Percentiles rank a stretch among this genome's conserved stretches.
phyloP scores from a whole-genome alignment of 768 basidiomycete species.

The Russula lepida region DNA sequence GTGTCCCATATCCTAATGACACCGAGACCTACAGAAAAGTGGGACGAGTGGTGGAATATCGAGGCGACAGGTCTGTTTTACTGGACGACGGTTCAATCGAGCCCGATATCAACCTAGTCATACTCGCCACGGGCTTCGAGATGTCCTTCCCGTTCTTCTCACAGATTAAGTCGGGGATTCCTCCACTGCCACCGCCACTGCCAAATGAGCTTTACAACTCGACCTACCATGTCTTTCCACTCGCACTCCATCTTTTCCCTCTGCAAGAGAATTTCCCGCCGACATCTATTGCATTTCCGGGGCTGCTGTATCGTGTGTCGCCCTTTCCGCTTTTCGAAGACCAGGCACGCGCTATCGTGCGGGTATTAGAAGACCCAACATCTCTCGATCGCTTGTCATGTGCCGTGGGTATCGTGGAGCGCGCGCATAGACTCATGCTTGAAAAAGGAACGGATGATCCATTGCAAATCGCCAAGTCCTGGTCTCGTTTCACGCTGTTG shows the following conservation, averaged over 20 bases:
- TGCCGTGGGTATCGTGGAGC: slow-evolving; percentile 39
- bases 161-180: slow-evolving; percentile 30
- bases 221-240: slow-evolving; percentile 57
- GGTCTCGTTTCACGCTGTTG: slow-evolving; percentile 42
- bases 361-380: slow-evolving; percentile 44
- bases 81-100: slow-evolving; percentile 56
- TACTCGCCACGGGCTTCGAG: slow-evolving; percentile 73
- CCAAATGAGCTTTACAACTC: slow-evolving; percentile 53
- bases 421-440: slow-evolving; percentile 19
- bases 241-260: slow-evolving; percentile 64
- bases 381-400: slow-evolving; percentile 44
- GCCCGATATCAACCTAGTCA: slow-evolving; percentile 47
- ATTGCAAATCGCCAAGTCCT: slow-evolving; percentile 41
- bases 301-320: slow-evolving; percentile 47
- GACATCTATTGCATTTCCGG: slow-evolving; percentile 54
- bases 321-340: slow-evolving; percentile 76
- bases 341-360: slow-evolving; percentile 58
- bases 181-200: slow-evolving; percentile 41
- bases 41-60: slow-evolving; percentile 37
- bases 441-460: slow-evolving; percentile 27
- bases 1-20: slow-evolving; percentile 21
- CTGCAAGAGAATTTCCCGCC: slow-evolving; percentile 39
- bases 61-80: slow-evolving; percentile 36
- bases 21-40: slow-evolving; percentile 20
- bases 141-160: slow-evolving; percentile 56